Base-by-base conservation (phyloP, 257 asterid species). In the Solanum habrochaites region DNA sequence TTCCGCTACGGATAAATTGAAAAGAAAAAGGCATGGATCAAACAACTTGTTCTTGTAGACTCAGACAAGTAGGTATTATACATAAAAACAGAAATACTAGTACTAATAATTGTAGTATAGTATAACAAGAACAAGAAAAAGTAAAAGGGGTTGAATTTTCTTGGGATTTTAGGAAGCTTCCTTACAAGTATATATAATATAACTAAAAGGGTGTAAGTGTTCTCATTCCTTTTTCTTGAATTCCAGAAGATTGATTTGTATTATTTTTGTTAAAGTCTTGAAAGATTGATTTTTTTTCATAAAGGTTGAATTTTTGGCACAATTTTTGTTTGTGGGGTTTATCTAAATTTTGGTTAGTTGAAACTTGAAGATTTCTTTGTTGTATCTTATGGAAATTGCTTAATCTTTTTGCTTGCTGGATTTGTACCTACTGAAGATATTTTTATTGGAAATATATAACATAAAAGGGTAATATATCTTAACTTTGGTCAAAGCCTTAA, bases 381-480 rank as follows among this genome's bases (percentile, higher is more conserved):
- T 71, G 15, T 9, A 64, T 83, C 58, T 60, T 35, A 8, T 64
- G 86, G 86, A 18, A 40, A 43, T 83, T 83, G 66, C 13, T 67
- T 84, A 47, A 25, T 84, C 66, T 45, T 71, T 85, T 78, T 83
- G 39, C 13, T 86, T 77, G 90, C 85, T 93, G 95, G 94, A 91
- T 85, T 90, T 82, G 74, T 87, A 87, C 95, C 95, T 64, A 92
- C 89, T 93, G 89, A 81, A 89, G 29, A 73, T 35, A 83, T 27
- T 72, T 90, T 90, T 88, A 89, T 27, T 85, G 60, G 18, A 52
- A 90, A 87, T 60, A 85, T 60, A 85, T 32, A 16, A 37, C 86
- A 85, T 45, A 87, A 89, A 86, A 74, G 49, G 86, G 88, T 88
- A 20, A 69, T 90, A 83, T 88, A 47, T 88, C 66, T 90, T 85